Percentiles rank a stretch among this genome's conserved stretches.
Evolutionary conservation across 371 early-diverging fungal genomes (phyloP).

Genomic region (Dentiscutata heterogama): DNA sequence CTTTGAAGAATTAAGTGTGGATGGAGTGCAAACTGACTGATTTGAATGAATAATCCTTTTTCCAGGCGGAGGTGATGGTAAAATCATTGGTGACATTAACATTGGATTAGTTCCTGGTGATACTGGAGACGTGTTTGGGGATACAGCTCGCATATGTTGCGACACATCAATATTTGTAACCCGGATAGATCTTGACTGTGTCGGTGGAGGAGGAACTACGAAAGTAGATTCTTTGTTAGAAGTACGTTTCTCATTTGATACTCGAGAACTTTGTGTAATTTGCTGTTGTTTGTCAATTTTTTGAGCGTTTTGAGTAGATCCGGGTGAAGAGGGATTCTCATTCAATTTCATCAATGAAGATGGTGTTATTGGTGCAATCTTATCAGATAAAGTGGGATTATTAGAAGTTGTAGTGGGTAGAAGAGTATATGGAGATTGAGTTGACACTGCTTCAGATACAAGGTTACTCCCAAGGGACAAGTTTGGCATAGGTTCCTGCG

Average conservation of each 20-base stretch:
- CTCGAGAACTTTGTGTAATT: background rate
- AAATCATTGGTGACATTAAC: background rate
- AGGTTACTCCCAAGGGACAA: constrained; percentile 34
- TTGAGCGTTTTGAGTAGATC: background rate
- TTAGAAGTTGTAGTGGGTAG: background rate
- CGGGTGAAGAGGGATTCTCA: background rate
- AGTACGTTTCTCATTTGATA: background rate
- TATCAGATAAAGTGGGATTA: background rate
- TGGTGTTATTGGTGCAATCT: constrained; percentile 38
- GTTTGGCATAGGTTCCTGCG: constrained; percentile 29
- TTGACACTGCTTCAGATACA: constrained; percentile 4
- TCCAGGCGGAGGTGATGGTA: background rate
- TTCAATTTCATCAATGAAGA: constrained; percentile 37
- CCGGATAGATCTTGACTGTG: background rate
- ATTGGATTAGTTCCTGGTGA: background rate
- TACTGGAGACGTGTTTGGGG: background rate
- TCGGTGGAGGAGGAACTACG: constrained; percentile 1
- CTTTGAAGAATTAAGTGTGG: constrained; percentile 16
- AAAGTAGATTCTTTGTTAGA: background rate
- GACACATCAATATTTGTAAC: background rate
- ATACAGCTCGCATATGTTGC: background rate
- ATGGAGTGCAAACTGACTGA: background rate
- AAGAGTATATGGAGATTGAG: background rate
- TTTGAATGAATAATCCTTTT: constrained; percentile 3
- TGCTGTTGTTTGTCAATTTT: background rate